Conservation (phyloP, 2,329 filamentous ascomycete genomes). For the Verruconis gallopava region DNA sequence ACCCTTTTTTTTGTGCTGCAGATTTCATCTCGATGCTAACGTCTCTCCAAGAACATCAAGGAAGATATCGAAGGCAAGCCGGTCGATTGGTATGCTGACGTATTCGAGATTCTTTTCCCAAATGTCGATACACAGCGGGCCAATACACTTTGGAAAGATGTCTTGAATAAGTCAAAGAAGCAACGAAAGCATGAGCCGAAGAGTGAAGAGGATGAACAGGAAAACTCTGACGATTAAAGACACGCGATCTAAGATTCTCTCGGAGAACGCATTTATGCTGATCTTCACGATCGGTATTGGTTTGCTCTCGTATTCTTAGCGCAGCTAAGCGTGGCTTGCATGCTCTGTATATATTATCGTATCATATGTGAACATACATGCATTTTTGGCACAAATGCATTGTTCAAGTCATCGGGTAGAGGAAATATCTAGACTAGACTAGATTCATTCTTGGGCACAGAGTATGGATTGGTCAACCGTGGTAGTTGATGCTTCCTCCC, state of each 20-base stretch:
- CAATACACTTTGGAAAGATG: conserved; percentile 58
- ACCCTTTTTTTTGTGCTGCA: conserved; percentile 10
- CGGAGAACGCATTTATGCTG: no score
- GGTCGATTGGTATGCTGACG: conserved; percentile 85
- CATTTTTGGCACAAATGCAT: no score
- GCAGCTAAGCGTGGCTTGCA: no score
- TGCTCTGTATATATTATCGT: no score
- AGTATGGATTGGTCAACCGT: no score
- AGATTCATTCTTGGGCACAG: no score
- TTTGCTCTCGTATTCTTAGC: no score
- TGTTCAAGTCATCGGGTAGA: no score
- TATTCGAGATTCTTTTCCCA: conserved; percentile 85
- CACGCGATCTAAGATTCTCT: not conserved
- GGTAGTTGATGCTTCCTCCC: no score
- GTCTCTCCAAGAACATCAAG: conserved; percentile 73
- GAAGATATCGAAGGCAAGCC: conserved; percentile 84
- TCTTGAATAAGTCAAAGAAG: conserved; percentile 36
- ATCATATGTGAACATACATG: no score
- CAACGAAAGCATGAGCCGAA: conserved; percentile 14
- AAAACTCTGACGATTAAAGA: conserved; percentile 9
- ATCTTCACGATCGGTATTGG: no score
- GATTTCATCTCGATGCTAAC: conserved; percentile 16
- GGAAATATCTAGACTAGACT: no score
- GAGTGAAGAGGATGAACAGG: conserved; percentile 23
- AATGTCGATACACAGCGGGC: conserved; percentile 60